These are phyloP conservation scores for Passalora sequoiae DNA, from an alignment of 2,329 filamentous ascomycete species.

Conservation along the genomic window DNA sequence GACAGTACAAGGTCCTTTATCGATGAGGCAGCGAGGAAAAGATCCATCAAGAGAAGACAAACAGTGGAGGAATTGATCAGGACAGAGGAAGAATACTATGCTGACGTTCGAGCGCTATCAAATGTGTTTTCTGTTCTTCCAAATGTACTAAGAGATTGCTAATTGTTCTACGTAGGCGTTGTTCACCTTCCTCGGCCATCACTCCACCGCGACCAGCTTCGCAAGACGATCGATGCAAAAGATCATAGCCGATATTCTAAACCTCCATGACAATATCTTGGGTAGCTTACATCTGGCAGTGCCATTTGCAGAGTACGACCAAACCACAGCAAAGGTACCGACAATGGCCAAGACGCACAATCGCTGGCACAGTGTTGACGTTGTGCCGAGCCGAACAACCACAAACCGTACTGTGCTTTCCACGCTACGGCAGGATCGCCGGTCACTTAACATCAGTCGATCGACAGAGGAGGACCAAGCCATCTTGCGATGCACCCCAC, in stretches of 20 bases:
- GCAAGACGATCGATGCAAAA: constrained; percentile 28
- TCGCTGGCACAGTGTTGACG: constrained; percentile 46
- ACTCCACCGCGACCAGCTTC: constrained; percentile 24
- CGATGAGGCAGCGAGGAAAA: constrained; percentile 65
- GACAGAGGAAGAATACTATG: constrained; percentile 84
- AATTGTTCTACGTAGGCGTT: constrained; percentile 33
- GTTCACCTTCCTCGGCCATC: constrained; percentile 38
- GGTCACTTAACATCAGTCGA: constrained; percentile 44
- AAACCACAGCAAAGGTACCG: constrained; percentile 23
- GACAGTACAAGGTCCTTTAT: constrained; percentile 50
- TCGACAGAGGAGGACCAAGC: constrained; percentile 36
- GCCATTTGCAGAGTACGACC: constrained; percentile 55
- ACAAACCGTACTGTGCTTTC: constrained; percentile 24
- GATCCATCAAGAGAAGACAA: constrained; percentile 69
- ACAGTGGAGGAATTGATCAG: constrained; percentile 79
- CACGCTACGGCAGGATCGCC: constrained; percentile 35
- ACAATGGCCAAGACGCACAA: constrained; percentile 38
- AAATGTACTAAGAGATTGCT: constrained; percentile 2
- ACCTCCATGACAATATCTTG: constrained; percentile 77
- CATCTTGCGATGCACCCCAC: constrained; percentile 46
- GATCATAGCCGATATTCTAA: constrained; percentile 62
- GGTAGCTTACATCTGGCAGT: constrained; percentile 65
- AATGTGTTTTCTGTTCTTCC: constrained; percentile 56
- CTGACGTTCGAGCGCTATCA: constrained; percentile 77
- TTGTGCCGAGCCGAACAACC: constrained; percentile 36